Evolutionary conservation across 495 filamentous ascomycete species (phyloP).

Genomic region (Penicillium egyptiacum): DNA sequence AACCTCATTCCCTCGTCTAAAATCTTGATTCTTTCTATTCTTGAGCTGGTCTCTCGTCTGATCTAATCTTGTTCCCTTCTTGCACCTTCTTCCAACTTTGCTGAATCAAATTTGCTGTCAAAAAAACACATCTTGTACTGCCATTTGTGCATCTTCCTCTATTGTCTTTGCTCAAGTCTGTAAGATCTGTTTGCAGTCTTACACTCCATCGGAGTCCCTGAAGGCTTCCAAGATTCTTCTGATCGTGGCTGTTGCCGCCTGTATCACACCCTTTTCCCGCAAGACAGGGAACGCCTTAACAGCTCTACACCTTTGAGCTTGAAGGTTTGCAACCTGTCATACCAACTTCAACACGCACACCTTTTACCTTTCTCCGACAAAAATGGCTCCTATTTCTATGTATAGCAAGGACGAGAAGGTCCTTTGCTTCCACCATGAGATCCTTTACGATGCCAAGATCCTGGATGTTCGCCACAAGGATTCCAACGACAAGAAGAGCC

Average conservation of each 20-base stretch:
- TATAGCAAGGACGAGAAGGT: conserved; percentile 91
- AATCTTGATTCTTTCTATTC: not conserved
- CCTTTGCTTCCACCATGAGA: conserved; percentile 93
- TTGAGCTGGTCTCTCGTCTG: conserved; percentile 9
- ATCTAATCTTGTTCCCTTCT: not conserved
- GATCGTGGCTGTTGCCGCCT: not conserved
- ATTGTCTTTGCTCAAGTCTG: not conserved
- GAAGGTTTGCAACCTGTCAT: not conserved
- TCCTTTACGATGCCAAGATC: conserved; percentile 96
- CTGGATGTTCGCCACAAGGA: conserved; percentile 68
- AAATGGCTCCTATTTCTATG: conserved; percentile 61
- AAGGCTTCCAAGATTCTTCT: not conserved
- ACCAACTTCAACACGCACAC: not conserved
- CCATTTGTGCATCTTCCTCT: not conserved
- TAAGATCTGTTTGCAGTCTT: conserved; percentile 1
- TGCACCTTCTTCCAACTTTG: not conserved
- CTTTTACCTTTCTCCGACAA: conserved; percentile 16
- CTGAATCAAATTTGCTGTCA: not conserved
- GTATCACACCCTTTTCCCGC: conserved; percentile 4
- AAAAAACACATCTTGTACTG: not conserved
- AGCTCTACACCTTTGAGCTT: not conserved
- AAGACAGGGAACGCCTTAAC: not conserved
- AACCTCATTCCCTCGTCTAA: not conserved
- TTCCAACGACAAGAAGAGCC: conserved; percentile 68
- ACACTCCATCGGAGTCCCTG: not conserved